Evolutionary conservation across 169 alveolate genomes (phyloP), one percentile per base, ranked within the genome.

Genomic region (Theileria equi): DNA sequence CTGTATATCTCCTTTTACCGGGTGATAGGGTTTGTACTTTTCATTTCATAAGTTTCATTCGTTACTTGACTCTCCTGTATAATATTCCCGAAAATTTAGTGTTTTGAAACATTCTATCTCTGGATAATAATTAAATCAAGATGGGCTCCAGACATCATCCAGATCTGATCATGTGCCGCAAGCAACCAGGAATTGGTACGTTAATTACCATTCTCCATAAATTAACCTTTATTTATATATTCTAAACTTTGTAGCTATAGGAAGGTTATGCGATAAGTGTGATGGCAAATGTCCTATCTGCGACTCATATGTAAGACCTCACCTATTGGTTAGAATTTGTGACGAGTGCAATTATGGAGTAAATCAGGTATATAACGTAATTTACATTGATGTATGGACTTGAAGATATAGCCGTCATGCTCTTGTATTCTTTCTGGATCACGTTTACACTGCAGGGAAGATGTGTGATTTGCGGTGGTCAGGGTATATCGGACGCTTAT

Each of bases 231-330:
- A 10, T 5, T 17, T 31, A 23, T 7, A 50, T 29, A 6, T 7
- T 11, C 6, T 35, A 23, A 5, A 36, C 3, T 11, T 48, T 0
- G 28, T 77, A 91, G 96, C 98, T 32, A 93, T 96, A 38, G 99
- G 99, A 7, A 92, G 98, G 64, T 89, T 98, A 49, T 98, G 99
- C 64, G 99, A 94, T 77, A 95, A 95, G 67, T 93, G 98, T 69
- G 99, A 98, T 77, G 99, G 99, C 25, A 95, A 95, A 76, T 98
- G 99, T 72, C 98, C 98, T 16, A 96, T 98, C 40, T 98, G 99
- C 76, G 99, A 98, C 79, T 95, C 99, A n/a, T 97, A 96, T 71
- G 99, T 95, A 28, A 88, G 98, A 26, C 98, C 99, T 25, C 89
- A 93, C 70, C 88, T 97, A 17, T 84, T 97, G 40, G 99, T 96